These are phyloP conservation scores for Sonneratia alba DNA, from an alignment of 345 rosid genomes.

Conservation along the genomic window DNA sequence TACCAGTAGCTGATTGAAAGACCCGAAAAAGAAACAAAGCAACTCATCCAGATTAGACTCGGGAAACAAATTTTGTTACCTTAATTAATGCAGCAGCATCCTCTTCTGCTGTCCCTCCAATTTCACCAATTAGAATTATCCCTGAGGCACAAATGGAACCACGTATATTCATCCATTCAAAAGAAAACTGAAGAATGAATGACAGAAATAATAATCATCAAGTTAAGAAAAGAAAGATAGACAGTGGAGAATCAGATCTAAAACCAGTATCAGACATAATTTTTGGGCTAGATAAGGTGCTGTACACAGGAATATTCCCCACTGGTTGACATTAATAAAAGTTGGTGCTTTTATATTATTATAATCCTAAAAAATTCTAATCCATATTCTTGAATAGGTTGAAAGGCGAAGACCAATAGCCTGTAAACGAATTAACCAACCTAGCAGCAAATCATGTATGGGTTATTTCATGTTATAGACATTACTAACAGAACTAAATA, in stretches of 20 bases:
- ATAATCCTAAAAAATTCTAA: background rate
- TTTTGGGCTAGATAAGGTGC: background rate
- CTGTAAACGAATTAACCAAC: background rate
- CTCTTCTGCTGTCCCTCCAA: slow-evolving; percentile 98
- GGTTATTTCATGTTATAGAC: background rate
- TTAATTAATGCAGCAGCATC: slow-evolving; percentile 88
- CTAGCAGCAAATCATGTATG: background rate
- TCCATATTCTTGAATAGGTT: background rate
- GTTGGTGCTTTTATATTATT: background rate
- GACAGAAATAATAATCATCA: background rate
- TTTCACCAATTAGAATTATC: slow-evolving; percentile 86
- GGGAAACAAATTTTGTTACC: slow-evolving; percentile 24
- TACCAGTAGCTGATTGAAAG: background rate
- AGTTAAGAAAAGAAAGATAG: background rate
- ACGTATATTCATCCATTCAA: background rate
- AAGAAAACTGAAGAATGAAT: background rate
- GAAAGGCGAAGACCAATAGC: background rate
- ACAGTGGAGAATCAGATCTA: background rate
- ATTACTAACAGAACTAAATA: background rate
- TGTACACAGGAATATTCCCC: background rate
- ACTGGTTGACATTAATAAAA: background rate
- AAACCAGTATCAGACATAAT: background rate
- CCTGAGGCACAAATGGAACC: slow-evolving; percentile 30
- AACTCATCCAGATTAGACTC: background rate
- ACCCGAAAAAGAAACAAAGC: background rate